These are phyloP conservation scores for Leucocoprinus sp. DNA, from an alignment of 768 basidiomycete genomes.

Conservation along the genomic window DNA sequence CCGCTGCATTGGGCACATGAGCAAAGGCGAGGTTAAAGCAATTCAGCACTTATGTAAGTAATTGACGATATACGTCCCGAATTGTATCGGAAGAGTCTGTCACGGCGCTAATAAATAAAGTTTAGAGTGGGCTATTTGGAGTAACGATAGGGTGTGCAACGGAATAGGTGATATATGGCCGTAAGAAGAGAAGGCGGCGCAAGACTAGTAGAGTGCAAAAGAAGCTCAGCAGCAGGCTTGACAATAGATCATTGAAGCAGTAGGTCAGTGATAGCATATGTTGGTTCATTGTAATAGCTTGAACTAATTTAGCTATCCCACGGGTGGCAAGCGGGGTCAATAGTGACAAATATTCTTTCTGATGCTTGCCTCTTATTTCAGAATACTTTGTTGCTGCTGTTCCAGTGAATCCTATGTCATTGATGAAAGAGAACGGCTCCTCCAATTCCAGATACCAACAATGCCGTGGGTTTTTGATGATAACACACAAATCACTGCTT, in stretches of 20 bases:
- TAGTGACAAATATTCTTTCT: not conserved
- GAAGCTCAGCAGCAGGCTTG: not conserved
- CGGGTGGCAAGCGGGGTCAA: not conserved
- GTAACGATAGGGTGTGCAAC: not conserved
- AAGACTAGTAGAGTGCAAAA: not conserved
- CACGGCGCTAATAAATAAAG: not conserved
- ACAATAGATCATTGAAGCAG: not conserved
- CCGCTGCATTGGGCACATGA: not conserved
- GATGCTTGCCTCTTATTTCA: not conserved
- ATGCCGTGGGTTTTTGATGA: constrained; percentile 1
- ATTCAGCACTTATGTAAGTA: not conserved
- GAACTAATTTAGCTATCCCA: not conserved
- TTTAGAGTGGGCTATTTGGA: not conserved
- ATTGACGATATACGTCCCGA: constrained; percentile 3
- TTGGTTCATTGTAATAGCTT: not conserved
- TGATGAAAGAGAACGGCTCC: constrained; percentile 3
- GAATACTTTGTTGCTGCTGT: constrained; percentile 3
- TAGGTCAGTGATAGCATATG: not conserved
- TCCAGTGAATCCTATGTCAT: not conserved
- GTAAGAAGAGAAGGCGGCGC: not conserved
- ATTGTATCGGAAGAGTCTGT: not conserved
- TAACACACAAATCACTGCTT: too few relatives aligned
- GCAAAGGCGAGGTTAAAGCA: not conserved
- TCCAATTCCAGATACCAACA: constrained; percentile 9
- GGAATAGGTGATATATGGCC: not conserved